These are phyloP conservation scores for Paraphoma sp. DNA, from an alignment of 2,329 filamentous ascomycete species.

Conservation along the genomic window DNA sequence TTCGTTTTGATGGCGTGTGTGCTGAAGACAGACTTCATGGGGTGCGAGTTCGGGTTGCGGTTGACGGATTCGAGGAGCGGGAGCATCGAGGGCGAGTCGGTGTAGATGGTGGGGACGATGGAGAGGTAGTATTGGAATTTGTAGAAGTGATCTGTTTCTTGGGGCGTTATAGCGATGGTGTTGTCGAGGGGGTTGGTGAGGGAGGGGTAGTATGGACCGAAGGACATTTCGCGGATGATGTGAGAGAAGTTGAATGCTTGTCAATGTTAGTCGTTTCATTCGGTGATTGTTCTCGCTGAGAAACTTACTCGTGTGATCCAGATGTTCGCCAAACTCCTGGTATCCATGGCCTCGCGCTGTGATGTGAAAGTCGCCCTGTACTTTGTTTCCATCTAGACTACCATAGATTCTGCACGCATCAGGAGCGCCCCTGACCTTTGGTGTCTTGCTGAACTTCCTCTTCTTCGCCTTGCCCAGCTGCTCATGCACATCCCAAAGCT, in stretches of 20 bases:
- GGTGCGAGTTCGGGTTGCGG: constrained; percentile 41
- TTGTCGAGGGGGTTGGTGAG: constrained; percentile 93
- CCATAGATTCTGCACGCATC: constrained; percentile 92
- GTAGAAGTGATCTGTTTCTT: constrained; percentile 79
- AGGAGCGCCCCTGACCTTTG: constrained; percentile 62
- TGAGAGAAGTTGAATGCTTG: constrained; percentile 97
- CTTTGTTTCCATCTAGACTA: constrained; percentile 90
- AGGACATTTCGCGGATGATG: constrained; percentile 93
- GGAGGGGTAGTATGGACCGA: constrained; percentile 94
- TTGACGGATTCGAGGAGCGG: constrained; percentile 52
- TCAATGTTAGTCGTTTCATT: constrained; percentile 10
- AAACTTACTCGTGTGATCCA: constrained; percentile 78
- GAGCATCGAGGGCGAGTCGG: constrained; percentile 55
- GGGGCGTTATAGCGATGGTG: constrained; percentile 85
- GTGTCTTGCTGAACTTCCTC: constrained; percentile 74
- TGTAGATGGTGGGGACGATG: constrained; percentile 93
- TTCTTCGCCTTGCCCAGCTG: constrained; percentile 79
- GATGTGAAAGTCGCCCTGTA: constrained; percentile 98
- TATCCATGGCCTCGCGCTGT: constrained; percentile 97
- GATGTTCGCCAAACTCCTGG: constrained; percentile 72
- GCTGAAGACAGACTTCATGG: constrained; percentile 45
- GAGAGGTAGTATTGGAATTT: constrained; percentile 98
- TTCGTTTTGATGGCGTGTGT: constrained; percentile 81
- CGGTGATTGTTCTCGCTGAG: not conserved
- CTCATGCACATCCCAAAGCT: constrained; percentile 88